These are phyloP conservation scores for Ascochyta rabiei DNA, from an alignment of 2,329 filamentous ascomycete species.

Conservation along the genomic window DNA sequence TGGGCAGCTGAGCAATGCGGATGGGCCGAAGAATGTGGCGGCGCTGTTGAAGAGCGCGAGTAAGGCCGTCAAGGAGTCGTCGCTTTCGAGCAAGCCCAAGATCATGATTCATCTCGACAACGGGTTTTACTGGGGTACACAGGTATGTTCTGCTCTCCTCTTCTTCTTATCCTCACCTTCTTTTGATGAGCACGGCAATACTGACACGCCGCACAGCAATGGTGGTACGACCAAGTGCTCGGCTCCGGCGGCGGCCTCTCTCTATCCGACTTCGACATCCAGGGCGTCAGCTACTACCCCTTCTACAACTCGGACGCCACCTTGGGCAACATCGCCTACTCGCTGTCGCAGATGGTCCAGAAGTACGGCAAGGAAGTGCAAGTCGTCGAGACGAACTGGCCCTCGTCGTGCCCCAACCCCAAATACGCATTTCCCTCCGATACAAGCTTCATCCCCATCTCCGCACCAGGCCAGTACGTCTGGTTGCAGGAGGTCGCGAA, in stretches of 20 bases:
- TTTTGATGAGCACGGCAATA: no score
- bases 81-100: constrained; percentile 62
- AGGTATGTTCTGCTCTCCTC: not conserved
- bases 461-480: constrained; percentile 65
- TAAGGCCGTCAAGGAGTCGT: constrained; percentile 68
- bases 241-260: constrained; percentile 54
- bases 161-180: not conserved
- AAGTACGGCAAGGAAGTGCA: constrained; percentile 69
- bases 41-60: constrained; percentile 68
- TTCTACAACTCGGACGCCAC: constrained; percentile 69
- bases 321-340: constrained; percentile 61
- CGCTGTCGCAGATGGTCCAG: constrained; percentile 63
- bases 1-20: constrained; percentile 60
- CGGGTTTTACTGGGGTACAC: constrained; percentile 71
- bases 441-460: constrained; percentile 65
- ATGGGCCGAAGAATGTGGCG: constrained; percentile 62
- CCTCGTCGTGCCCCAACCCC: constrained; percentile 65
- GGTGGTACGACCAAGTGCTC: constrained; percentile 65
- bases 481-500: constrained; percentile 67
- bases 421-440: constrained; percentile 66
- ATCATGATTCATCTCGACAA: constrained; percentile 79
- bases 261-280: constrained; percentile 68
- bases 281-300: constrained; percentile 76
- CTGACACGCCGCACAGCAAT: constrained; percentile 56
- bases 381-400: constrained; percentile 76